Evolutionary conservation across 164 flowering plant genomes (phyloP).

Genomic region (Macadamia tetraphylla): DNA sequence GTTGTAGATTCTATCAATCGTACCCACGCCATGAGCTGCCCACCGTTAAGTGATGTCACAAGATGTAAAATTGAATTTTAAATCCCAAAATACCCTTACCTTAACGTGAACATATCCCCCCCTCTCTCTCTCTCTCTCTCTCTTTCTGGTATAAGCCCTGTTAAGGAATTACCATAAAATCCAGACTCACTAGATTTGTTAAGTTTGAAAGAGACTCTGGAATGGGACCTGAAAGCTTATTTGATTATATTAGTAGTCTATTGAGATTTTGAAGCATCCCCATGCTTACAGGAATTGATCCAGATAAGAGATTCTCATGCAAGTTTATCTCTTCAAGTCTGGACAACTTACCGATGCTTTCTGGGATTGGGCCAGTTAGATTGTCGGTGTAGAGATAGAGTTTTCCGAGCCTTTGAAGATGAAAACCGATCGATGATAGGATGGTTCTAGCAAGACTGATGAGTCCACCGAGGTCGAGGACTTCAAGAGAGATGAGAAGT

Average conservation of each 20-base stretch:
- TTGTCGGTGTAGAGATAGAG: constrained; percentile 44
- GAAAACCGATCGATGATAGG: constrained; percentile 34
- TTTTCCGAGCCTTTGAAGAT: constrained; percentile 32
- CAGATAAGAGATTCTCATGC: constrained; percentile 44
- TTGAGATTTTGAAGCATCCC: constrained; percentile 36
- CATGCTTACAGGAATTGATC: constrained; percentile 40
- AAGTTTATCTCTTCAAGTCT: constrained; percentile 45
- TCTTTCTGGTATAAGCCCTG: neutral
- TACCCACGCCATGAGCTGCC: too few species aligned
- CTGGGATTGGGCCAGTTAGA: constrained; percentile 40
- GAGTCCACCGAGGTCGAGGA: constrained; percentile 47
- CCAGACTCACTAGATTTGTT: constrained; percentile 26
- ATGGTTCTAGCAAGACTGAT: constrained; percentile 31
- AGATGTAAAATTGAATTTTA: too few species aligned
- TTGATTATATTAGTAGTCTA: constrained; percentile 27
- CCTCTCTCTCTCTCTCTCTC: too few species aligned
- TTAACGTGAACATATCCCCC: too few species aligned
- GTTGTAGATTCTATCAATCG: too few species aligned
- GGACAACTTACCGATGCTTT: constrained; percentile 45
- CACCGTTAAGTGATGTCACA: too few species aligned
- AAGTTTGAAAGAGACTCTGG: constrained; percentile 14
- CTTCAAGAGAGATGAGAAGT: constrained; percentile 36
- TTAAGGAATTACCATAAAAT: constrained; percentile 33
- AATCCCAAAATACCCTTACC: too few species aligned
- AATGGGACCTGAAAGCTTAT: constrained; percentile 32